Percentiles rank a stretch among this genome's conserved stretches.
phyloP scores from a whole-genome alignment of 352 stramenopile species.

The Phytophthora meadii region DNA sequence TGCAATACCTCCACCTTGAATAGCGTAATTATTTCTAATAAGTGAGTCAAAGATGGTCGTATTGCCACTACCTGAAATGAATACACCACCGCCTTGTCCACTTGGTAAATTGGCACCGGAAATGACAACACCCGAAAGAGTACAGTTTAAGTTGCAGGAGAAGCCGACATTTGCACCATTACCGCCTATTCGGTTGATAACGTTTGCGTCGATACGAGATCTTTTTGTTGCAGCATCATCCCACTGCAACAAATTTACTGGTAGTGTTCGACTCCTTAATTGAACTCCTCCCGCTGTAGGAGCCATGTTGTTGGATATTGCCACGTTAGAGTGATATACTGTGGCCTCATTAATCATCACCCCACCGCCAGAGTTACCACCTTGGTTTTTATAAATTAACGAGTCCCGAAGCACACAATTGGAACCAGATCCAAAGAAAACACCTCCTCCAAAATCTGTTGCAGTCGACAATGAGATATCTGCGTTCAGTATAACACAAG shows the following conservation, averaged over 20 bases:
- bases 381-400: conserved; percentile 29
- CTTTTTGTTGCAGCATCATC: conserved; percentile 1
- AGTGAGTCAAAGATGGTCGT: conserved; percentile 24
- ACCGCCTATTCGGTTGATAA: conserved; percentile 1
- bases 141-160: conserved; percentile 27
- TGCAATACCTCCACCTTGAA: conserved; percentile 41
- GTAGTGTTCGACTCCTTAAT: conserved; percentile 12
- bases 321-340: conserved; percentile 44
- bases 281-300: conserved; percentile 38
- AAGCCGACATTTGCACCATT: conserved; percentile 45
- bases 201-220: conserved; percentile 39
- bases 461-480: conserved; percentile 32
- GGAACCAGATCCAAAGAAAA: conserved; percentile 30
- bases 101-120: conserved; percentile 20
- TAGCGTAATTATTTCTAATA: conserved; percentile 39
- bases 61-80: conserved; percentile 34
- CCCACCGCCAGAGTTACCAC: conserved; percentile 36
- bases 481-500: conserved; percentile 26
- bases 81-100: conserved; percentile 42
- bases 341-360: conserved; percentile 34
- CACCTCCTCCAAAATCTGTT: conserved; percentile 33
- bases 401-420: conserved; percentile 38
- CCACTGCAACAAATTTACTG: conserved; percentile 8
- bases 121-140: conserved; percentile 32
- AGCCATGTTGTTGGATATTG: conserved; percentile 34